A percentile compares a stretch with the other conserved stretches of the same genome.
Conservation (phyloP, 805 yeast genomes). For the Candida piceae region DNA sequence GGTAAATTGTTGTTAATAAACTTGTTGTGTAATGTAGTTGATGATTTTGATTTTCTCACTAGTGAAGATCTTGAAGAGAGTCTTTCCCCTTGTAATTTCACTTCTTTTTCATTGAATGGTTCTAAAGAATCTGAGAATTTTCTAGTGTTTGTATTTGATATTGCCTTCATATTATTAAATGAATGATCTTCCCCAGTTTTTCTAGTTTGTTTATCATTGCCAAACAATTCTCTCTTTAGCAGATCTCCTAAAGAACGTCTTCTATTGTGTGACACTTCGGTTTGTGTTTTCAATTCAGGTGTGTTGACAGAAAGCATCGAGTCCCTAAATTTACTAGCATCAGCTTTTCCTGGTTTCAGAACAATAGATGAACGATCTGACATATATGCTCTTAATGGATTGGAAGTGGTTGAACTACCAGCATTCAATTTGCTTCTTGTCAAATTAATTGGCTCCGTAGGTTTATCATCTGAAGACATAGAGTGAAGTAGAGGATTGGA, state of each 20-base stretch:
- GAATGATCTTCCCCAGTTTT: no score
- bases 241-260: slow-evolving; percentile 6
- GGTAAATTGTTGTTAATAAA: slow-evolving; percentile 35
- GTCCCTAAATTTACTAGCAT: slow-evolving; percentile 34
- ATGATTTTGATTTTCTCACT: slow-evolving; percentile 27
- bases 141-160: slow-evolving; percentile 1
- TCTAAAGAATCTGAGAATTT: slow-evolving; percentile 1
- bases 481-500: slow-evolving; percentile 21
- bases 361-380: slow-evolving; percentile 36
- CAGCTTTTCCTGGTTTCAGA: slow-evolving; percentile 42
- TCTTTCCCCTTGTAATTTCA: no score
- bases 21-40: slow-evolving; percentile 20
- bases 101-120: not conserved
- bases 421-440: slow-evolving; percentile 7
- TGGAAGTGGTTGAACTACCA: slow-evolving; percentile 22
- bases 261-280: not conserved
- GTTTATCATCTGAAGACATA: slow-evolving; percentile 11
- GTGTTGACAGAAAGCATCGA: slow-evolving; percentile 22
- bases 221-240: not conserved
- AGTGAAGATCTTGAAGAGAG: no score
- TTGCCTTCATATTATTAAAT: no score
- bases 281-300: no score
- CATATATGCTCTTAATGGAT: slow-evolving; percentile 52
- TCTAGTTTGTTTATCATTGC: slow-evolving; percentile 1
- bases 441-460: slow-evolving; percentile 14